Base-by-base conservation (phyloP, 2,329 filamentous ascomycete genomes). In the Alternaria triticimaculans region DNA sequence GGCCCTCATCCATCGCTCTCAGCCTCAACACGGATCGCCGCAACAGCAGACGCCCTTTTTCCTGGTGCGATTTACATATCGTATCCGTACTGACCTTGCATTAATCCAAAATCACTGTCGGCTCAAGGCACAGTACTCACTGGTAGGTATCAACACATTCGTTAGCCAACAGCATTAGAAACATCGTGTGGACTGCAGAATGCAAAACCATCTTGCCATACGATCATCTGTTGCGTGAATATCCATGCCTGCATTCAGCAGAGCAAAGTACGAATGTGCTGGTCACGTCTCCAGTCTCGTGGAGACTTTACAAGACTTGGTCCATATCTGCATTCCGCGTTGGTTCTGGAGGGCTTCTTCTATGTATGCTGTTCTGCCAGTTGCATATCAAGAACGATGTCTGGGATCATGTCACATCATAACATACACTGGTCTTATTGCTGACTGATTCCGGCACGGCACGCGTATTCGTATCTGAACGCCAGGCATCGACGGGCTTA, bases 21-120 rank as follows among this genome's bases (percentile, higher is more conserved):
- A 56, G 55, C 50, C 55, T 48, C 45, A 21, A 12, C 18, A 23
- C 49, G 41, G 45, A 53, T 48, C 15, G 37, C 59, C 15, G 20
- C 53, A 30, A 54, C 9, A n/a, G 21, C 37, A 15, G 60, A 51
- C 56, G 63, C 56, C 63, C 56, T 65, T 63, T 23, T 43, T 12
- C 49, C n/a, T 41, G 28, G 20, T 20, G 43, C 10, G 25, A 25
- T 20, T 43, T 20, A 25, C 41, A 33, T 23, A 56, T 23, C 15
- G 14, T 30, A 18, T 33, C 25, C 7, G 25, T 20, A 28, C n/a
- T 5, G 25, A 18, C 5, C 10, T 57, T 21, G 43, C 26, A 14
- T 4, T 50, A 18, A 21, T 21, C 9, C 23, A 21, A 11, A 12
- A 8, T 56, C 14, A 25, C 5, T 23, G 14, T 18, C 20, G 20